phyloP scores from a whole-genome alignment of 1,284 basidiomycete genomes.

The Psilocybe mexicana region DNA sequence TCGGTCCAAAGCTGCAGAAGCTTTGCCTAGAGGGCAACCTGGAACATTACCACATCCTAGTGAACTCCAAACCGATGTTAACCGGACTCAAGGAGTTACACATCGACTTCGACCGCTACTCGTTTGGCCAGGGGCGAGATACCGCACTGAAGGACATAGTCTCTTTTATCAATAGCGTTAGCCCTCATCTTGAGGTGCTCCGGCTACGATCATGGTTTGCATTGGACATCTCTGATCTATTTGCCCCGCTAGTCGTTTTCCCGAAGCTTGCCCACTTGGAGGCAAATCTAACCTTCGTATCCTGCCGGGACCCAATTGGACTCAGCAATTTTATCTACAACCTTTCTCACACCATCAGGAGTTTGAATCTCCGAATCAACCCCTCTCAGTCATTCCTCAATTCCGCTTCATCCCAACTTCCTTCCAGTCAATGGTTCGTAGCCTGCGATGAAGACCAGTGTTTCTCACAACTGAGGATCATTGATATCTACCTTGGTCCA shows the following conservation, averaged over 20 bases:
- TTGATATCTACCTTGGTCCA: conserved; percentile 1
- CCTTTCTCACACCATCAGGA: conserved; percentile 1
- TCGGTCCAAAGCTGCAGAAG: conserved; percentile 1
- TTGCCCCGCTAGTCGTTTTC: conserved; percentile 1
- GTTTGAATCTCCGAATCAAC: neutral
- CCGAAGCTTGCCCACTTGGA: conserved; percentile 1
- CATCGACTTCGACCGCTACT: neutral
- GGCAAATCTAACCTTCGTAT: neutral
- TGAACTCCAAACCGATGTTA: neutral
- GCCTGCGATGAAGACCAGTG: neutral
- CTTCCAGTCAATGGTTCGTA: conserved; percentile 1
- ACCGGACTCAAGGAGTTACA: conserved; percentile 2
- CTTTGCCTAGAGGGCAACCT: neutral
- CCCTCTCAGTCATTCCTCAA: neutral
- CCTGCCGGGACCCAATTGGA: neutral
- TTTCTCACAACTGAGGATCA: conserved; percentile 3
- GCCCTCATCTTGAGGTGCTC: conserved; percentile 5
- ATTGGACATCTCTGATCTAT: conserved; percentile 2
- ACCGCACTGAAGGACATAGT: neutral
- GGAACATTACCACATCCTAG: neutral
- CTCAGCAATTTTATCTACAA: conserved; percentile 3
- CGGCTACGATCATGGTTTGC: neutral
- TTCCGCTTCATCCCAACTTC: neutral
- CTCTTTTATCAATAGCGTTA: conserved; percentile 2
- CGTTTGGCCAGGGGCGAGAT: neutral